Percentiles rank a stretch among this genome's conserved stretches.
These are phyloP conservation scores for Flaveria robusta DNA, from an alignment of 129 eudicot genomes.

Conservation along the genomic window DNA sequence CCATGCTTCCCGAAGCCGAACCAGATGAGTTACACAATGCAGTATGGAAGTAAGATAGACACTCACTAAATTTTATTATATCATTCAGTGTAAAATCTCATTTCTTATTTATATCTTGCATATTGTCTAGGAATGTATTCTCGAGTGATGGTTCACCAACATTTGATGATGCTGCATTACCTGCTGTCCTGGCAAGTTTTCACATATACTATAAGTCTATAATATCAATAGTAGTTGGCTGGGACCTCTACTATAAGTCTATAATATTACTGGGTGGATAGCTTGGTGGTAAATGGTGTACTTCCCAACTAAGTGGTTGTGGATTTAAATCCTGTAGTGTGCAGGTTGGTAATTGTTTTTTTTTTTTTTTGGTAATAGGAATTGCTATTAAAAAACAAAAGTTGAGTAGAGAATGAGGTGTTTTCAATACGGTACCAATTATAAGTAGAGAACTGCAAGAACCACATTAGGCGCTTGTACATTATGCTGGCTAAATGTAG, in stretches of 20 bases:
- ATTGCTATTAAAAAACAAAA: too few relatives aligned
- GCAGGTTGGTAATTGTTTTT: too few relatives aligned
- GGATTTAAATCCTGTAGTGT: too few relatives aligned
- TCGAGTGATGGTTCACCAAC: conserved; percentile 61
- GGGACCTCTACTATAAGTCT: not conserved
- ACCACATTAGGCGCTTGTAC: not conserved
- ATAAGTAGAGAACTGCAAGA: not conserved
- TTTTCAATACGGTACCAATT: not conserved
- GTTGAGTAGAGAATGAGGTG: too few relatives aligned
- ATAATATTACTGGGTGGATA: too few relatives aligned
- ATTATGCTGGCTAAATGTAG: too few relatives aligned
- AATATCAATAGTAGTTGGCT: not conserved
- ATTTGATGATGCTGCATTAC: conserved; percentile 59
- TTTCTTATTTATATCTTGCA: conserved; percentile 13
- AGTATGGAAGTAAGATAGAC: conserved; percentile 68
- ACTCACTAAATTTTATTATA: not conserved
- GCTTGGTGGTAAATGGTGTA: too few relatives aligned
- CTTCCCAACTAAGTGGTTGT: too few relatives aligned
- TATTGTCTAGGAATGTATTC: conserved; percentile 62
- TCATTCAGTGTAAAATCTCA: not conserved
- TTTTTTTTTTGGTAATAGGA: too few relatives aligned
- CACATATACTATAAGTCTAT: not conserved
- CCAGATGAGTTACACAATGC: conserved; percentile 65
- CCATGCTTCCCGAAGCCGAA: conserved; percentile 79
- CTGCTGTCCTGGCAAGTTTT: conserved; percentile 60